Evolutionary conservation across 768 basidiomycete species (phyloP).

Genomic region (Termitomyces sp.): DNA sequence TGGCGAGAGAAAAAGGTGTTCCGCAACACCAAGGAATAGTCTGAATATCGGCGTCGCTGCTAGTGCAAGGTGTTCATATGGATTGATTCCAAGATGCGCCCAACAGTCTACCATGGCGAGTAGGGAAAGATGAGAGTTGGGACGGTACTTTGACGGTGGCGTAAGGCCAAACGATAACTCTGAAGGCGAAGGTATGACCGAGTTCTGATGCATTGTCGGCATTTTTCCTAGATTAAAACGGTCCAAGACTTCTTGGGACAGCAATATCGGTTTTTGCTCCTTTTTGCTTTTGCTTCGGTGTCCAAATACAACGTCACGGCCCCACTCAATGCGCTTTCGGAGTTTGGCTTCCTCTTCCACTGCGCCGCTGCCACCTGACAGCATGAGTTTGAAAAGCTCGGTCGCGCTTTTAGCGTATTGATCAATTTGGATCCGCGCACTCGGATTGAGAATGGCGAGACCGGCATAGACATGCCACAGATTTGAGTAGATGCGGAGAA

Average conservation of each 20-base stretch:
- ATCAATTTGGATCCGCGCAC: constrained; percentile 81
- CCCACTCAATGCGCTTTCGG: constrained; percentile 66
- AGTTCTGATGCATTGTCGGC: constrained; percentile 10
- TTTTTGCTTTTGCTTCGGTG: constrained; percentile 22
- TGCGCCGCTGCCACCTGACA: constrained; percentile 42
- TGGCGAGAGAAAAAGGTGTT: constrained; percentile 82
- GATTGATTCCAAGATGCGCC: constrained; percentile 81
- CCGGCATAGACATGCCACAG: constrained; percentile 99
- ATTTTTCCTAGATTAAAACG: constrained; percentile 74
- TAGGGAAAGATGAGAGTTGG: constrained; percentile 89
- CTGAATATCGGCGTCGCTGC: constrained; percentile 96
- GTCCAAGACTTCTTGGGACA: constrained; percentile 83
- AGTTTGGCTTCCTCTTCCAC: constrained; percentile 41
- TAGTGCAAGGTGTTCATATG: constrained; percentile 85
- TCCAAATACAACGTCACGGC: constrained; percentile 74
- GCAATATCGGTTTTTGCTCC: constrained; percentile 59
- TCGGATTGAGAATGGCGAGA: constrained; percentile 95
- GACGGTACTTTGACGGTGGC: constrained; percentile 32
- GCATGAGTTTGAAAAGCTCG: constrained; percentile 95
- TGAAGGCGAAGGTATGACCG: constrained; percentile 13
- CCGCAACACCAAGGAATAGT: constrained; percentile 95
- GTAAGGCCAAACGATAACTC: constrained; percentile 51
- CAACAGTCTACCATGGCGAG: constrained; percentile 99
- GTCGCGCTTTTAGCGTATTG: constrained; percentile 83
- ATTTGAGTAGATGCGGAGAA: constrained; percentile 92